Base-by-base conservation (phyloP, 148 eudicot genomes). In the Rhododendron kiyosumense region DNA sequence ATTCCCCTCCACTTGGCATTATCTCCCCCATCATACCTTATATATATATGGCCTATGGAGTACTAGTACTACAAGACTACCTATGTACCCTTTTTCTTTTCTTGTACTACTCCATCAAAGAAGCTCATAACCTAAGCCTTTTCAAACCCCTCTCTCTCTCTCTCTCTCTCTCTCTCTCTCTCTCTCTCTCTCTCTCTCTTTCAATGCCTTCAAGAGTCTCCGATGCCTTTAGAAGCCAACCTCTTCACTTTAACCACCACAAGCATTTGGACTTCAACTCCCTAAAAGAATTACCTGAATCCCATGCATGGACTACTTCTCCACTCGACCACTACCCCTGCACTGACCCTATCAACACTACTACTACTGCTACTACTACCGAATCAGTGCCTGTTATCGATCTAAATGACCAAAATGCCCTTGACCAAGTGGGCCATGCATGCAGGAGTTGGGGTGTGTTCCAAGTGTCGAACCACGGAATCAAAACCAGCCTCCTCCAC, bases 381-480 rank as follows among this genome's bases (percentile, higher is more conserved):
- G 88, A 87, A 14, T 32, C 84, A 2, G 84, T 94, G 38, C 98
- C 99, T 1, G 34, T 91, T 9, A 85, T 94, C 48, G 91, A 92
- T 67, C 93, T 94, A 7, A 84, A 88, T 1, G 88, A 90, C 78
- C 85, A 86, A 12, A 91, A 91, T 84, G 94, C 91, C 86, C 87
- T 30, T 13, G 83, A 88, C 3, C 89, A 82, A 48, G 86, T 95
- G 24, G 95, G 94, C 41, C 88, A 84, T 86, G 99, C 98, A 91
- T 95, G 98, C 91, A 91, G 87, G 76, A 89, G 91, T 73, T 96
- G 96, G 98, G 98, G 99, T 3, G 95, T 88, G 0, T 96, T 96
- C 83, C 99, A 94, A 89, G 85, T 95, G 10, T 69, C 77, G 7
- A 94, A 94, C 87, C 99, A 96, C 86, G 92, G 92, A 0, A 78